phyloP scores from a whole-genome alignment of 139 green algal genomes.

The Deuterostichococcus epilithicus region DNA sequence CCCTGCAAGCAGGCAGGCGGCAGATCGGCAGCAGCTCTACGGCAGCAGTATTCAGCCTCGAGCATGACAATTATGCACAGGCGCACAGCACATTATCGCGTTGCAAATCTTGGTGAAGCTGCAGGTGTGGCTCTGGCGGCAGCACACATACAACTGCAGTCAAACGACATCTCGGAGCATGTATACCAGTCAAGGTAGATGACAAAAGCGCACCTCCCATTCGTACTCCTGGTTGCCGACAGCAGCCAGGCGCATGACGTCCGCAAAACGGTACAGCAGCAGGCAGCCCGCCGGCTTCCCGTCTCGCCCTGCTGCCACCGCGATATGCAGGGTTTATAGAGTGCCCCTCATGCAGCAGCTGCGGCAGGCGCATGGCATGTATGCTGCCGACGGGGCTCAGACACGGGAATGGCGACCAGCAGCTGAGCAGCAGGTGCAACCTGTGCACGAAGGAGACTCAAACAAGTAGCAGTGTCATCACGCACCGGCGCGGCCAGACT shows the following conservation, averaged over 20 bases:
- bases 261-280: slow-evolving; percentile 58
- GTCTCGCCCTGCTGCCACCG: slow-evolving; percentile 53
- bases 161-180: too few relatives aligned
- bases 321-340: slow-evolving; percentile 5
- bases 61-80: too few relatives aligned
- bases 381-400: too few relatives aligned
- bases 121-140: too few relatives aligned
- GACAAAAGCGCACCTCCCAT: slow-evolving; percentile 33
- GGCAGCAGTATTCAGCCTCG: too few relatives aligned
- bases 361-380: too few relatives aligned
- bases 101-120: too few relatives aligned
- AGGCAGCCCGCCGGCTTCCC: slow-evolving; percentile 55
- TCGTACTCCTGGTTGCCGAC: slow-evolving; percentile 58
- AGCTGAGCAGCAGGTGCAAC: neutral
- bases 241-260: slow-evolving; percentile 56
- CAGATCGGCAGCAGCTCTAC: too few relatives aligned
- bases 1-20: neutral
- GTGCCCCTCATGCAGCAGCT: too few relatives aligned
- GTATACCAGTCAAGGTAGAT: too few relatives aligned
- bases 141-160: too few relatives aligned
- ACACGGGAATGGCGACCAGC: neutral
- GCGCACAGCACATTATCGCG: too few relatives aligned
- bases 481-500: neutral
- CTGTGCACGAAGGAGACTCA: neutral
- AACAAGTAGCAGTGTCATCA: neutral